Evolutionary conservation across 768 basidiomycete species (phyloP), one percentile per base, ranked within the genome.

Genomic region (Cystobasidium ongulense): DNA sequence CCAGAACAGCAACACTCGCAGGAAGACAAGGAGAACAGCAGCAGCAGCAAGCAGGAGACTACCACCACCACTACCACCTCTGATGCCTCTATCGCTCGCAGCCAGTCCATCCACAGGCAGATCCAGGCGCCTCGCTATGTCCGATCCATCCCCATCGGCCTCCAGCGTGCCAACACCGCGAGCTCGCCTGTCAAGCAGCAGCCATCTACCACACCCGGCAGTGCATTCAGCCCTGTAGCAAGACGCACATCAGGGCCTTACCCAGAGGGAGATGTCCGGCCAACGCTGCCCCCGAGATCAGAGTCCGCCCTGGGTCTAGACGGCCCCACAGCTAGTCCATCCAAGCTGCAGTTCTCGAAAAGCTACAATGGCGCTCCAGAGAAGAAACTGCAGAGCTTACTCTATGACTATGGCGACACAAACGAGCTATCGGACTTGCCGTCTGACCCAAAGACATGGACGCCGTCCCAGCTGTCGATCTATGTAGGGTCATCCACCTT

Each of bases 381-480:
- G 4, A 27, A 21, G 11, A 64, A 64, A 29, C 36, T 36, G 10
- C 63, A 41, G 25, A 59, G 57, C 57, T 31, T 64, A 7, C 35
- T 64, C 38, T 64, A 38, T 53, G 53, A 71, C 21, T 59, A 54
- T 59, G 68, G 68, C 33, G 33, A 33, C n/a, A n/a, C 50, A 7
- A 38, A 29, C 18, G 41, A 74, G 2, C 67, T 74, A 21, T 27
- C 50, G 1, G 2, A 17, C 17, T 27, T 31, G 1, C 72, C 76
- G 74, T 53, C 75, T 18, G 74, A 77, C 53, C 77, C 77, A 1
- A 76, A 76, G 8, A 39, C 68, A 15, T 78, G 78, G 78, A 71
- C 73, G 0, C 76, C 77, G 0, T 75, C 77, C 15, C 78, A 78
- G 31, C 61, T 78, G 35, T 61, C 75, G 29, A 52, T 77, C 31